Base-by-base conservation (phyloP, 1,139 yeast species). In the Lodderomyces beijingensis region DNA sequence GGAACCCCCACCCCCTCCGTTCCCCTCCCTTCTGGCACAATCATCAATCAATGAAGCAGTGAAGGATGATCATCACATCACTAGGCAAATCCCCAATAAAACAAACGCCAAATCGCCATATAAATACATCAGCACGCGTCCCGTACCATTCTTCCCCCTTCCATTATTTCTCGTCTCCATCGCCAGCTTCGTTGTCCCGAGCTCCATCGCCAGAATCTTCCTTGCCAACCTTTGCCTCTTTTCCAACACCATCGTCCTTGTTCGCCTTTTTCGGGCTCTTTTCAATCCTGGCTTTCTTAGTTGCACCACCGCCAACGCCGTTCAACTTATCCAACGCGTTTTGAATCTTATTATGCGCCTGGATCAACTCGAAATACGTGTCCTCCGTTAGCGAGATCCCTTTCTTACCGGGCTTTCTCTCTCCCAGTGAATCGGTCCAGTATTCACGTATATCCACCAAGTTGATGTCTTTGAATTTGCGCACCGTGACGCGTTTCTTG, bases 391-490 rank as follows among this genome's bases (percentile, higher is more conserved):
- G 58, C 1, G 95, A 77, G 17, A 87, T 84, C 1, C 96, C 95
- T 64, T 87, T 87, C 50, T 78, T 79, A 0, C 94, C 94, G 0
- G 96, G 96, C 42, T 65, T 67, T 58, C 74, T 64, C 39, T 75
- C 80, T 8, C 75, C 66, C 3, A 66, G 70, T 32, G 74, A 71
- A 45, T 79, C 87, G 37, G 69, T 57, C 57, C 84, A 87, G 59
- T 66, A 86, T 53, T 88, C 95, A 36, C 96, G 70, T 36, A 87
- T 84, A 47, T 87, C 95, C 10, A 88, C 75, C 44, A 86, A 59
- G 31, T 71, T 74, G 39, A 65, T 62, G 34, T 77, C 77, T 34
- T 82, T 78, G 64, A 77, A 87, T 45, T 72, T 72, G 35, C 87
- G 70, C 16, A 87, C 86, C 0, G 86, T 76, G 25, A 84, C 80